phyloP scores from a whole-genome alignment of 495 filamentous ascomycete genomes.

The Trichoderma orchidacearum region DNA sequence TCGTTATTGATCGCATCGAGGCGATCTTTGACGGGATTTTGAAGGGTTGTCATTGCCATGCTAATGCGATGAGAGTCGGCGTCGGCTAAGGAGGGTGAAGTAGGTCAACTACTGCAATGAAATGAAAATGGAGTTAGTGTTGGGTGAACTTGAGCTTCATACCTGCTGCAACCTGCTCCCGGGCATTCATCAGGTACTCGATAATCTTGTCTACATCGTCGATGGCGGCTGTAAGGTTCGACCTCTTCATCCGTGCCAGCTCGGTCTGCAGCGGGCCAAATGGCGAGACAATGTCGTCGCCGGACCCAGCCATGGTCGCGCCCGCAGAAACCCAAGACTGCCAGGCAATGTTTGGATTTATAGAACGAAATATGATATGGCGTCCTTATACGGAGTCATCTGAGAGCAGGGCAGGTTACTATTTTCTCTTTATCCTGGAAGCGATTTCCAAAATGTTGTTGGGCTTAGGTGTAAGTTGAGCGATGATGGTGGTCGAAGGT shows the following conservation, averaged over 20 bases:
- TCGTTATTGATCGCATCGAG: slow-evolving; percentile 67
- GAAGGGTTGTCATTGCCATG: slow-evolving; percentile 64
- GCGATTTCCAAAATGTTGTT: background rate
- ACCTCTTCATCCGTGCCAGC: slow-evolving; percentile 52
- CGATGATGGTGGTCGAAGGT: background rate
- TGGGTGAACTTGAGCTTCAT: slow-evolving; percentile 8
- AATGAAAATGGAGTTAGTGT: background rate
- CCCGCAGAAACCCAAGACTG: background rate
- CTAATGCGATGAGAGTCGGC: slow-evolving; percentile 57
- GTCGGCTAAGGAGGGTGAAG: slow-evolving; percentile 6
- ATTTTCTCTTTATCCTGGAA: background rate
- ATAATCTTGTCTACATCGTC: slow-evolving; percentile 71
- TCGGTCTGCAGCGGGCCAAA: slow-evolving; percentile 46
- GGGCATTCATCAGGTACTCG: slow-evolving; percentile 55
- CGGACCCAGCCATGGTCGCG: background rate
- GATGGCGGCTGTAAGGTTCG: slow-evolving; percentile 53
- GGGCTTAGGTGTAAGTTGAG: background rate
- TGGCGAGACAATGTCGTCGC: background rate
- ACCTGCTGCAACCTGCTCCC: slow-evolving; percentile 58
- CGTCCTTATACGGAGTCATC: background rate
- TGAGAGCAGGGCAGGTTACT: background rate
- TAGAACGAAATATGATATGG: background rate
- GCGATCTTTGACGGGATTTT: slow-evolving; percentile 64
- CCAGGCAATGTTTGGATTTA: background rate
- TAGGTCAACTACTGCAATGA: background rate